Evolutionary conservation across 805 yeast species (phyloP).

Genomic region (Yamadazyma paraphyllophila): DNA sequence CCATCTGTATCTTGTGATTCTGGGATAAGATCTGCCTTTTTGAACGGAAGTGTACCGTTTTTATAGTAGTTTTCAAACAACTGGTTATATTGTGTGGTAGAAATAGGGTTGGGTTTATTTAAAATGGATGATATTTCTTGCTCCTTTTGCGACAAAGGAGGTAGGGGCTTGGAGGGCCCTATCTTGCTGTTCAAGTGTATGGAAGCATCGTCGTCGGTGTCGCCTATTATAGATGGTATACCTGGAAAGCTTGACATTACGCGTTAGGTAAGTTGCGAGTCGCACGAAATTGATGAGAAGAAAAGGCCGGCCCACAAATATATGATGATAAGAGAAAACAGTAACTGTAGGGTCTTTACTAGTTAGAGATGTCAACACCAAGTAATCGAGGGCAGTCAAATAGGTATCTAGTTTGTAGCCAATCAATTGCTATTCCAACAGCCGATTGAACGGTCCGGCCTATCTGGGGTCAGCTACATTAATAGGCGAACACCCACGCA

Average conservation of each 20-base stretch:
- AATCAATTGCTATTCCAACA: no score
- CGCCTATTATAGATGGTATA: conserved; percentile 37
- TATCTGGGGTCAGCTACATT: no score
- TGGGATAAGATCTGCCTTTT: background rate
- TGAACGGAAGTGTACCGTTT: background rate
- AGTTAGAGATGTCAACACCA: no score
- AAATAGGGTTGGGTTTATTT: conserved; percentile 1
- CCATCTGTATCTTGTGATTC: no score
- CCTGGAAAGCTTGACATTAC: conserved; percentile 29
- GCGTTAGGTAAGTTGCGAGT: background rate
- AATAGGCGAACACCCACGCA: no score
- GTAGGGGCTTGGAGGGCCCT: conserved; percentile 38
- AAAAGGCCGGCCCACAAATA: background rate
- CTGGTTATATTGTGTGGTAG: conserved; percentile 9
- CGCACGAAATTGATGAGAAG: background rate
- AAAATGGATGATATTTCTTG: conserved; percentile 5
- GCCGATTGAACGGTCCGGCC: no score
- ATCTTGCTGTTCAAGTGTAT: conserved; percentile 36
- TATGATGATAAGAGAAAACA: no score
- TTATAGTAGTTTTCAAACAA: conserved; percentile 6
- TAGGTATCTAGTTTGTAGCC: no score
- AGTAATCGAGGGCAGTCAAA: no score
- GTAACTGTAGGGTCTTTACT: no score
- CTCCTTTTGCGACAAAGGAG: conserved; percentile 9
- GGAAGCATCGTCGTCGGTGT: conserved; percentile 43